A percentile compares a stretch with the other conserved stretches of the same genome.
phyloP scores from a whole-genome alignment of 805 yeast genomes.

The Candida coquimbonensis region DNA sequence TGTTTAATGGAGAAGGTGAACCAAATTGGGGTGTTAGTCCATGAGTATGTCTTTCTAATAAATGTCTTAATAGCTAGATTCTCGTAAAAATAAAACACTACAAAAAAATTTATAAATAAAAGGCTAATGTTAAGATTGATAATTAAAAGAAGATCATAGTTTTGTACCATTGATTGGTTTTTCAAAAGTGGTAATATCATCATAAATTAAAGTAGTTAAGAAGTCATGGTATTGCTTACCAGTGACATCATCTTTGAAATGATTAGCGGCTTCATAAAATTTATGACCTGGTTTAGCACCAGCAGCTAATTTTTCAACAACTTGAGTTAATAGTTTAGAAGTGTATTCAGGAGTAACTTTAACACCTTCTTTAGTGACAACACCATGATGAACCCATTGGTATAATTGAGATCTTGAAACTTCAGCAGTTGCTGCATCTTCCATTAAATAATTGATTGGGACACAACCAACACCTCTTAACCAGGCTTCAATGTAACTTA shows the following conservation, averaged over 20 bases:
- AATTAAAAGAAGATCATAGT: not conserved
- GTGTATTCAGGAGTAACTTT: slow-evolving; percentile 56
- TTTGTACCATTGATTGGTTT: slow-evolving; percentile 9
- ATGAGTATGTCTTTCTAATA: not conserved
- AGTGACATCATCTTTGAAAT: slow-evolving; percentile 65
- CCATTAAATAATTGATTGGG: slow-evolving; percentile 81
- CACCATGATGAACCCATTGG: slow-evolving; percentile 78
- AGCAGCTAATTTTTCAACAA: slow-evolving; percentile 44
- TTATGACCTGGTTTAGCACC: slow-evolving; percentile 55
- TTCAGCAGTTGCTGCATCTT: slow-evolving; percentile 87
- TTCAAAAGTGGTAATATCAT: slow-evolving; percentile 51
- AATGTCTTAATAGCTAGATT: too few relatives aligned
- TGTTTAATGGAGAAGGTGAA: slow-evolving; percentile 30
- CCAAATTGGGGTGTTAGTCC: slow-evolving; percentile 18
- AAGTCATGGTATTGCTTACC: slow-evolving; percentile 72
- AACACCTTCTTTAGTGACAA: slow-evolving; percentile 50
- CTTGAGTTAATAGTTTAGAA: slow-evolving; percentile 49
- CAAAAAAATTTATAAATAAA: too few relatives aligned
- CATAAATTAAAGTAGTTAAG: slow-evolving; percentile 69
- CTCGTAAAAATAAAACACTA: too few relatives aligned
- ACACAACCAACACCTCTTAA: slow-evolving; percentile 79
- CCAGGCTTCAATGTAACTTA: slow-evolving; percentile 83
- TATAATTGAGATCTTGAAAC: slow-evolving; percentile 76
- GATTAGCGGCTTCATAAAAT: slow-evolving; percentile 60
- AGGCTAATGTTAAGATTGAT: not conserved